Evolutionary conservation across 73 alveolate species (phyloP), one percentile per base, ranked within the genome.

Genomic region (Breviolum minutum): DNA sequence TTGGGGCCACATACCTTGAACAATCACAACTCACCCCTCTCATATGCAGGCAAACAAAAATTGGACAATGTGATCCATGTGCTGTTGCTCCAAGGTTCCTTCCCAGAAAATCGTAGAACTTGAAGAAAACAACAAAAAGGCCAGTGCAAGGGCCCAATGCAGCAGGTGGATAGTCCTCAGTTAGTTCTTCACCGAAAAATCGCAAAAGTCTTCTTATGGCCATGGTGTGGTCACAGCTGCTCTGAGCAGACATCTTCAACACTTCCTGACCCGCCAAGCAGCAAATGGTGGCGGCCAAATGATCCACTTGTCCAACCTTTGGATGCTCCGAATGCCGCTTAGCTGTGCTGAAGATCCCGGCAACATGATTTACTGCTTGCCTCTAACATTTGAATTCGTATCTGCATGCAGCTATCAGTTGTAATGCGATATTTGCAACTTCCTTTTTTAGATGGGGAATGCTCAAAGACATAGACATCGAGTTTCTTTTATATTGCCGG

Each of bases 241-340:
- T 2, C 54, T 3, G 54, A 40, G 17, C 26, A 73, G 30, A 27
- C 12, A 12, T 54, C 30, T 77, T 77, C 30, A 19, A 19, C 61
- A 60, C 30, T 8, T 20, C 32, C 32, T 10, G 22, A 8, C 76
- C 93, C 32, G 95, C 85, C 85, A 40, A 66, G 95, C 5, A 8
- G 17, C 97, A 63, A 91, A 91, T 60, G 97, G 97, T 9, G 97
- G 90, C 19, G 97, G 97, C 97, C 97, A 91, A 74, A 91, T 71
- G 89, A 91, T 71, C 97, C 97, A 91, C 48, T 91, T 91, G 97
- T 91, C 97, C 90, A 91, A 30, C 95, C 95, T 88, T 27, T 12
- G 71, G 19, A 19, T 63, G 66, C 69, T 20, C 54, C 0, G 54
- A 68, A 14, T 68, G 77, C 77, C 24, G 77, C 17, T 68, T 14